phyloP scores from a whole-genome alignment of 2,329 filamentous ascomycete species.

The Diaporthe citrichinensis region DNA sequence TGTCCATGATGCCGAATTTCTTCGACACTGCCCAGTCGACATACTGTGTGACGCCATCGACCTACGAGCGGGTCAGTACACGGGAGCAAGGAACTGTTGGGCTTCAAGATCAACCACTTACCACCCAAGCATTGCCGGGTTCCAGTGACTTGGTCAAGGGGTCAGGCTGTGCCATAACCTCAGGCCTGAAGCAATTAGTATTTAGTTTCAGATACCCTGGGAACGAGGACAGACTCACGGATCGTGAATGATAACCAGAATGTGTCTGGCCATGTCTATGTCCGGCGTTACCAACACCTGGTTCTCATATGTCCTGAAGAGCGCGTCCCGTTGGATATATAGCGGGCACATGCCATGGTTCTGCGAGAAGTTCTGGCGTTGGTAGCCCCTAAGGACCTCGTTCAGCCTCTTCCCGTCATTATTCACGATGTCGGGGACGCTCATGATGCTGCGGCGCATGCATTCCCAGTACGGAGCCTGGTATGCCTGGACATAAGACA shows the following conservation, averaged over 20 bases:
- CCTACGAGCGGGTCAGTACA: conserved; percentile 61
- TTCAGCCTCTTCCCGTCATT: conserved; percentile 77
- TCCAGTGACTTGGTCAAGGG: conserved; percentile 80
- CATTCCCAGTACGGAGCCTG: conserved; percentile 88
- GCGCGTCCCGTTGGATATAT: conserved; percentile 79
- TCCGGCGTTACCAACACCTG: conserved; percentile 87
- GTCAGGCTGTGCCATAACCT: conserved; percentile 77
- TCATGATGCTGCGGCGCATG: conserved; percentile 78
- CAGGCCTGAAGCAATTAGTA: conserved; percentile 66
- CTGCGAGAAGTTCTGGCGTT: conserved; percentile 78
- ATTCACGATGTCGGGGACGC: conserved; percentile 65
- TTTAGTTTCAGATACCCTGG: conserved; percentile 21
- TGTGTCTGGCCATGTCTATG: conserved; percentile 74
- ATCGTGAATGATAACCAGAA: conserved; percentile 92
- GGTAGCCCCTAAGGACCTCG: conserved; percentile 84
- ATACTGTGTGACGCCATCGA: conserved; percentile 85
- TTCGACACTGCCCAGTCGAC: conserved; percentile 86
- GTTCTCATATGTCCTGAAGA: conserved; percentile 85
- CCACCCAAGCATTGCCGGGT: conserved; percentile 89
- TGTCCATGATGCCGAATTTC: conserved; percentile 87
- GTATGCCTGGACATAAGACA: conserved; percentile 71
- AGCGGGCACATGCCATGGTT: conserved; percentile 85
- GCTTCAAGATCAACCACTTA: conserved; percentile 62
- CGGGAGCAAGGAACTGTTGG: neutral
- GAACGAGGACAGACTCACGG: conserved; percentile 69